A percentile compares a stretch with the other conserved stretches of the same genome.
These are phyloP conservation scores for Cordyceps tenuipes DNA, from an alignment of 2,329 filamentous ascomycete genomes.

Conservation along the genomic window DNA sequence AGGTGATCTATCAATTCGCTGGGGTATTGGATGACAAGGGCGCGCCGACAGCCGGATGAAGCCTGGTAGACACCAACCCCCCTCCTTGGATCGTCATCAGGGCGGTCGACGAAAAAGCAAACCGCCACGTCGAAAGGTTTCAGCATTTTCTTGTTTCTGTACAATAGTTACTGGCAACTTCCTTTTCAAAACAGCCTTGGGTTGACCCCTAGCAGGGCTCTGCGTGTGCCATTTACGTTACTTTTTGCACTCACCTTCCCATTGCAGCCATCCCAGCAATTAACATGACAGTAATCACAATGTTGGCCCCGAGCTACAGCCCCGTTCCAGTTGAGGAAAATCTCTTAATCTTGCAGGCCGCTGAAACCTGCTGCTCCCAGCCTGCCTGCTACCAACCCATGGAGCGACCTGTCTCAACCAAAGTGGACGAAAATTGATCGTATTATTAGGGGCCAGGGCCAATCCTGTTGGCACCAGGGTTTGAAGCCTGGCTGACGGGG, in stretches of 20 bases:
- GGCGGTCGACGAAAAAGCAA: conserved; percentile 1
- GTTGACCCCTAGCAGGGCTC: neutral
- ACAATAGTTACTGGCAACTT: neutral
- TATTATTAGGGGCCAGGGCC: no score
- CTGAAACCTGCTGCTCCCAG: conserved; percentile 2
- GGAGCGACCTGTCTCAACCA: neutral
- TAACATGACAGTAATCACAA: no score
- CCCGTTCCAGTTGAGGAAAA: neutral
- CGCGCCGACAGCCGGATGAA: conserved; percentile 1
- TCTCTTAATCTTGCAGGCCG: neutral
- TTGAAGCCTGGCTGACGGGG: no score
- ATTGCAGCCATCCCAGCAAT: neutral
- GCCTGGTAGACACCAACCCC: no score
- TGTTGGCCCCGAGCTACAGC: no score
- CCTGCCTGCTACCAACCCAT: no score
- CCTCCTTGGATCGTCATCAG: neutral
- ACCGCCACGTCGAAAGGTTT: neutral
- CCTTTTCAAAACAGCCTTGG: neutral
- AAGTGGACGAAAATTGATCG: no score
- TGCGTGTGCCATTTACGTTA: neutral
- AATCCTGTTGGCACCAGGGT: no score
- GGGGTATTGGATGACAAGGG: neutral
- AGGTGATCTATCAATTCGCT: neutral
- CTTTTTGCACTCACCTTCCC: neutral
- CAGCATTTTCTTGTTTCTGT: neutral